Conservation (phyloP, 176 grass and related monocot species). For the Eragrostis nindensis region DNA sequence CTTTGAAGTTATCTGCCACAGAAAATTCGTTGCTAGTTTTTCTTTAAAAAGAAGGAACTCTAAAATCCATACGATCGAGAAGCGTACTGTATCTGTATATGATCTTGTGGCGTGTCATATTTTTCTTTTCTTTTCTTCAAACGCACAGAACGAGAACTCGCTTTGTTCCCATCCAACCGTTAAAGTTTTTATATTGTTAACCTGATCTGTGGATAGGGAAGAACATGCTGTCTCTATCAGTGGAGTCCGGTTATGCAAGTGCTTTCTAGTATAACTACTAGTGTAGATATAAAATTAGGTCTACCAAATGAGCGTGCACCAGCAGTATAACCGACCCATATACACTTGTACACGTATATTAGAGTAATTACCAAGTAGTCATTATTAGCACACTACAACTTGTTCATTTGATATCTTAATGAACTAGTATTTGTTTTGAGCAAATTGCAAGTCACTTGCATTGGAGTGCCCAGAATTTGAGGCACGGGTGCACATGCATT, state of each 20-base stretch:
- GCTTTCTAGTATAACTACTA: constrained; percentile 50
- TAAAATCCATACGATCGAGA: background rate
- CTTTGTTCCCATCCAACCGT: constrained; percentile 38
- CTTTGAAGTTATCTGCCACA: background rate
- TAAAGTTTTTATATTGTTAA: background rate
- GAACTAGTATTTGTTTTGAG: background rate
- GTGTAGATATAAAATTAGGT: constrained; percentile 47
- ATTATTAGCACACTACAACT: background rate
- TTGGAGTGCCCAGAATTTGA: background rate
- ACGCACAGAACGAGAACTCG: background rate
- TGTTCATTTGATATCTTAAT: constrained; percentile 3
- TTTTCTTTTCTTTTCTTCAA: background rate
- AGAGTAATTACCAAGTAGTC: background rate
- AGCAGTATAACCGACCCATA: background rate
- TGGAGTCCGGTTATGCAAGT: constrained; percentile 56
- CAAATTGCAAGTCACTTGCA: background rate
- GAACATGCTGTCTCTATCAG: constrained; percentile 40
- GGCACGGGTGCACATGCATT: background rate
- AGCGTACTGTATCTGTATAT: background rate
- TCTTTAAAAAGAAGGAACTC: background rate
- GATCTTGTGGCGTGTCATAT: constrained; percentile 19
- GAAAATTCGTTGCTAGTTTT: background rate
- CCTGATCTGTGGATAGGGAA: constrained; percentile 27
- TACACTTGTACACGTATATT: background rate
- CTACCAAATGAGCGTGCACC: constrained; percentile 41